These are phyloP conservation scores for Nicotiana tabacum DNA, from an alignment of 257 asterid species.

Conservation along the genomic window DNA sequence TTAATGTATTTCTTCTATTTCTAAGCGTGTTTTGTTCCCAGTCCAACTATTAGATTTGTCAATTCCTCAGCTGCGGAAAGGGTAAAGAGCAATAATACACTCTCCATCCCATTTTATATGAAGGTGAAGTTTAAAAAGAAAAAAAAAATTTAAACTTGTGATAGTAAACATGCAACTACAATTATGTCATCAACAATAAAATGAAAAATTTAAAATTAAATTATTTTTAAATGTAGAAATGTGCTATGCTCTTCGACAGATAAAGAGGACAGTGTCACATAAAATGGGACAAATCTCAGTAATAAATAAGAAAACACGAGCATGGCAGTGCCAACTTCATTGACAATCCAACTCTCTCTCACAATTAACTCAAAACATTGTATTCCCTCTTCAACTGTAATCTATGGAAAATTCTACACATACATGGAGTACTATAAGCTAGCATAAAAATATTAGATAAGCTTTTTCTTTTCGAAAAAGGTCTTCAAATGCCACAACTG, in stretches of 20 bases:
- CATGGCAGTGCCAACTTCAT: neutral
- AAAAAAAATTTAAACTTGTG: neutral
- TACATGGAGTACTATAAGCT: neutral
- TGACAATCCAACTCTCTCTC: neutral
- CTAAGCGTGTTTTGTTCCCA: neutral
- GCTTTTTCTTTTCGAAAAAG: slow-evolving; percentile 84
- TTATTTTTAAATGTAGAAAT: neutral
- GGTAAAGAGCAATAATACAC: neutral
- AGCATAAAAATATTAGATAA: slow-evolving; percentile 35
- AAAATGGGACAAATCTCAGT: too few relatives aligned
- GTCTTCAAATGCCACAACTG: slow-evolving; percentile 82
- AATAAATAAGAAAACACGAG: neutral
- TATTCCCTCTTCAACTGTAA: neutral
- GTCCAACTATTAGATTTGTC: neutral
- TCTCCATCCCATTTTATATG: neutral
- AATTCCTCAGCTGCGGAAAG: neutral
- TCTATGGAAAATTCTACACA: slow-evolving; percentile 14
- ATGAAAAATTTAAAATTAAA: neutral
- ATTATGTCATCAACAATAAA: neutral
- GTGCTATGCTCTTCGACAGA: too few relatives aligned
- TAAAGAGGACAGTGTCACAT: neutral
- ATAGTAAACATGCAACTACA: neutral
- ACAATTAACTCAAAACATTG: neutral
- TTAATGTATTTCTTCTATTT: neutral
- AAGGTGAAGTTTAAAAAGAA: neutral